A percentile compares a stretch with the other conserved stretches of the same genome.
phyloP scores from a whole-genome alignment of 1,284 basidiomycete genomes.

The Cerioporus squamosus region DNA sequence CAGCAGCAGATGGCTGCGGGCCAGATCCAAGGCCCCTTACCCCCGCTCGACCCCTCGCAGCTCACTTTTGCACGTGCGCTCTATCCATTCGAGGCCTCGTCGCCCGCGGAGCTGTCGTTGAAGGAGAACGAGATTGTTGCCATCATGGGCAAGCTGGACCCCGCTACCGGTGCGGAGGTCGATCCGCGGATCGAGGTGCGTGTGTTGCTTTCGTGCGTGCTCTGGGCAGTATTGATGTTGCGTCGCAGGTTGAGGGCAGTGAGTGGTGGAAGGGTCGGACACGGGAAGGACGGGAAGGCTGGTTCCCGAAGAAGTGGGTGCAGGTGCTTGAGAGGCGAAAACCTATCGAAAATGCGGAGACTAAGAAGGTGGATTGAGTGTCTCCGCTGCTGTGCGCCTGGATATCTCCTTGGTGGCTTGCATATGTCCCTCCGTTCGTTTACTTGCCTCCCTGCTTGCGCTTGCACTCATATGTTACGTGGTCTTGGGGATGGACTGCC shows the following conservation, averaged over 20 bases:
- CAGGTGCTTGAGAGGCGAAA: conserved; percentile 65
- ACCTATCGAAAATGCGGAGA: conserved; percentile 37
- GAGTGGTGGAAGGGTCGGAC: conserved; percentile 98
- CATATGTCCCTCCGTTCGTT: not conserved
- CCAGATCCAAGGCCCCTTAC: conserved; percentile 47
- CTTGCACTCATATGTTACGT: not conserved
- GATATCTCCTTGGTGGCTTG: not conserved
- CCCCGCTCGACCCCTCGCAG: conserved; percentile 71
- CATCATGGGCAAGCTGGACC: conserved; percentile 84
- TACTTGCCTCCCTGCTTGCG: not conserved
- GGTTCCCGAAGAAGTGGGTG: conserved; percentile 95
- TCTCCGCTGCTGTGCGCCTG: not conserved
- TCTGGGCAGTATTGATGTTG: not conserved
- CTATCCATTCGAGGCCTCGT: conserved; percentile 80
- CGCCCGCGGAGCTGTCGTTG: conserved; percentile 80
- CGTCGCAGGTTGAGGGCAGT: conserved; percentile 46
- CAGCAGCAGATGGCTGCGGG: conserved; percentile 43
- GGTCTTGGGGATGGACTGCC: not conserved
- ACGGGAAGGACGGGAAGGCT: conserved; percentile 92
- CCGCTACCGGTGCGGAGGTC: conserved; percentile 67
- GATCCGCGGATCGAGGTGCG: conserved; percentile 71
- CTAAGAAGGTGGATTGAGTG: conserved; percentile 47
- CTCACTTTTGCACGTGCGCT: conserved; percentile 90
- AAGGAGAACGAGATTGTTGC: conserved; percentile 95
- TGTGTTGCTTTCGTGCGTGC: not conserved